phyloP scores from a whole-genome alignment of 2,329 filamentous ascomycete genomes.

The Alternaria triticina region DNA sequence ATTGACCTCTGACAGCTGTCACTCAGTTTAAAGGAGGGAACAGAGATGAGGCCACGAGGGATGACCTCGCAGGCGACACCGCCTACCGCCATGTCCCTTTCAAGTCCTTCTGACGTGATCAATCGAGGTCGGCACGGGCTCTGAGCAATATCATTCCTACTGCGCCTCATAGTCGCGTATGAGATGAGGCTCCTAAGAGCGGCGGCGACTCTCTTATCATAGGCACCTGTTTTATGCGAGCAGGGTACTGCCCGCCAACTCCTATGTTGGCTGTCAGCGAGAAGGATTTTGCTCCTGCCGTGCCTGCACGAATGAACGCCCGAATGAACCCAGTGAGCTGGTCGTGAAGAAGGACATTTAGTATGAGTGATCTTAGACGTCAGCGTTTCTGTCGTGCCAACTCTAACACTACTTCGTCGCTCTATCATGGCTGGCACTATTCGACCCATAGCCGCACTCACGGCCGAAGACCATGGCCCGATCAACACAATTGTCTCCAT shows the following conservation, averaged over 20 bases:
- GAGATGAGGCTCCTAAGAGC: neutral
- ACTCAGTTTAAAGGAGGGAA: neutral
- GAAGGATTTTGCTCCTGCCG: neutral
- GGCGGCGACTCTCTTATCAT: neutral
- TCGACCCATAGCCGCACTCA: neutral
- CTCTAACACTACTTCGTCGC: neutral
- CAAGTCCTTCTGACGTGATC: neutral
- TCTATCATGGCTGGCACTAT: neutral
- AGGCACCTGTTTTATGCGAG: neutral
- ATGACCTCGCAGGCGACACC: neutral
- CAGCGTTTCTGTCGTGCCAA: neutral
- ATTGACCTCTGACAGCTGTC: neutral
- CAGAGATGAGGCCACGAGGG: neutral
- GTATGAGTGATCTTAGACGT: neutral
- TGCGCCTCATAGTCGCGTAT: neutral
- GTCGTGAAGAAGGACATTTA: neutral
- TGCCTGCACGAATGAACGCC: neutral
- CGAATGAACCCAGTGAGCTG: neutral
- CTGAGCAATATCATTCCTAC: neutral
- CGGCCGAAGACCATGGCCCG: slow-evolving; percentile 8
- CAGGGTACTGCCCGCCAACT: neutral
- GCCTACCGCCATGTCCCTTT: neutral
- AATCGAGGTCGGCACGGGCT: neutral
- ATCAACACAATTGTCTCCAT: slow-evolving; percentile 12
- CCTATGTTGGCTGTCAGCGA: neutral